Conservation (phyloP, 2,329 filamentous ascomycete genomes). For the Fusarium sp. region DNA sequence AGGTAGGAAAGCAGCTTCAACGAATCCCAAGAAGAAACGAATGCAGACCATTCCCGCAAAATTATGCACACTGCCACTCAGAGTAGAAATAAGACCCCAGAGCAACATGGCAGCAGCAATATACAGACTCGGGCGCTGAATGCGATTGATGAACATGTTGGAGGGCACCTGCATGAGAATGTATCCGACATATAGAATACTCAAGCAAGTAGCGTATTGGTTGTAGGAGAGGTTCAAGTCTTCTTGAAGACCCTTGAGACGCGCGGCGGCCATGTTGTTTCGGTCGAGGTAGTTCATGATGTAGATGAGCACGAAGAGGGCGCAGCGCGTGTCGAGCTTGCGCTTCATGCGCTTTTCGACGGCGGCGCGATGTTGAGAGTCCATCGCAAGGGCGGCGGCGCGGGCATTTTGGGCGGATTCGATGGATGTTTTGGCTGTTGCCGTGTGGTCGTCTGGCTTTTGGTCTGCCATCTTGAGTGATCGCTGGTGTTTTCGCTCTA, state of each 20-base stretch:
- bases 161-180: conserved; percentile 72
- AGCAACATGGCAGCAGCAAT: conserved; percentile 64
- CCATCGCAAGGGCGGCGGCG: conserved; percentile 36
- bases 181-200: conserved; percentile 74
- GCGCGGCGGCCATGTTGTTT: conserved; percentile 75
- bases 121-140: conserved; percentile 63
- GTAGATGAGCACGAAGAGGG: conserved; percentile 78
- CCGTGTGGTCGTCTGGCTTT: conserved; percentile 35
- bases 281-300: conserved; percentile 78
- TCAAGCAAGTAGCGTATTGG: conserved; percentile 72
- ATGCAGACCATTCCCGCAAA: conserved; percentile 66
- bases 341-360: conserved; percentile 75
- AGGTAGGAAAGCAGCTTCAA: conserved; percentile 73
- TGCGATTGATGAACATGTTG: conserved; percentile 68
- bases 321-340: conserved; percentile 77
- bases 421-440: conserved; percentile 33
- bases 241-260: conserved; percentile 71
- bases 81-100: conserved; percentile 70
- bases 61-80: conserved; percentile 63
- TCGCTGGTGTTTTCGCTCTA: too few relatives aligned
- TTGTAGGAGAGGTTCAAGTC: conserved; percentile 67
- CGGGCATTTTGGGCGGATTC: conserved; percentile 19
- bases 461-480: conserved; percentile 24
- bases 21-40: conserved; percentile 70
- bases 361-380: conserved; percentile 60